These are phyloP conservation scores for Aristolochia fimbriata DNA, from an alignment of 164 flowering plant species.

Conservation along the genomic window DNA sequence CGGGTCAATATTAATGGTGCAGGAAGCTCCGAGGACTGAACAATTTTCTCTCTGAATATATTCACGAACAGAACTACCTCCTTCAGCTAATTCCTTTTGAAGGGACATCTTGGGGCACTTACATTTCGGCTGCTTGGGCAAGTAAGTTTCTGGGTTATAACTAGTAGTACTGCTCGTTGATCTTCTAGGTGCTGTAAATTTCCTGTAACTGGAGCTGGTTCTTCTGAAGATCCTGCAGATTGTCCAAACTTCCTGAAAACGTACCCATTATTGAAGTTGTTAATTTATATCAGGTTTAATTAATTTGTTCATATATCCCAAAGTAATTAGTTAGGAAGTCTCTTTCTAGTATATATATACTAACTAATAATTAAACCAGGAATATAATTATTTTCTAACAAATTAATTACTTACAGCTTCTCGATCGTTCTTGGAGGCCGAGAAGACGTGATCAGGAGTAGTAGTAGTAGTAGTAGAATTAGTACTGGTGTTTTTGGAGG, in stretches of 20 bases:
- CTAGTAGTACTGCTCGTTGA: constrained; percentile 5
- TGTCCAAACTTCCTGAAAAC: constrained; percentile 81
- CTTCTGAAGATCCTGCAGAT: constrained; percentile 83
- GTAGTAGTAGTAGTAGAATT: no score
- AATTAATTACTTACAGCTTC: constrained; percentile 11
- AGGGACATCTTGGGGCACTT: constrained; percentile 8
- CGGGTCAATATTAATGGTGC: not conserved
- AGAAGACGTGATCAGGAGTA: no score
- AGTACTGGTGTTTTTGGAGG: constrained; percentile 8
- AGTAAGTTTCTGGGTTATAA: constrained; percentile 10
- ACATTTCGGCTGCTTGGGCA: constrained; percentile 7
- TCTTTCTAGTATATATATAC: no score
- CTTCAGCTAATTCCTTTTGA: not conserved
- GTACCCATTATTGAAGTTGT: no score
- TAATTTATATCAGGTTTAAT: no score
- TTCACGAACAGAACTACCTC: constrained; percentile 3
- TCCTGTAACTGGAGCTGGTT: constrained; percentile 28
- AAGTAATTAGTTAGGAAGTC: no score
- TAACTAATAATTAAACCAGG: no score
- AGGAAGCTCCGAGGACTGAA: not conserved
- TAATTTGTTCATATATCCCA: no score
- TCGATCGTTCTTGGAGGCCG: not conserved
- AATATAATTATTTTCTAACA: no score
- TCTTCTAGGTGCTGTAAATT: constrained; percentile 18
- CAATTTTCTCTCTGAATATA: not conserved